phyloP scores from a whole-genome alignment of 148 eudicot species.

The Vaccinium vitisidaea region DNA sequence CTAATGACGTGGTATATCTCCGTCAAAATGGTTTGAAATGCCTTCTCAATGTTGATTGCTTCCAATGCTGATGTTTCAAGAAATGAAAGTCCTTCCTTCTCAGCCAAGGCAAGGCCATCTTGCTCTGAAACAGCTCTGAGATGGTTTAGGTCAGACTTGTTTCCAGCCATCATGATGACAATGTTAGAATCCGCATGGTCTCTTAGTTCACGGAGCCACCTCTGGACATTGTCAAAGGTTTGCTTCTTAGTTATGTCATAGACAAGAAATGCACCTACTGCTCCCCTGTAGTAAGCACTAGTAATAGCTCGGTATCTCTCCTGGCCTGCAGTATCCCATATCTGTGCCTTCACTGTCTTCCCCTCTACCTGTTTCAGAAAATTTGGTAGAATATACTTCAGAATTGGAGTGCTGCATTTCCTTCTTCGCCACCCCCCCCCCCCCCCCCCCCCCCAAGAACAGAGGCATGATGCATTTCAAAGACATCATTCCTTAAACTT shows the following conservation, averaged over 20 bases:
- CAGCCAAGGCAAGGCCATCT: slow-evolving; percentile 37
- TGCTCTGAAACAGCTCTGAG: slow-evolving; percentile 37
- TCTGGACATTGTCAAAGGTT: slow-evolving; percentile 40
- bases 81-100: slow-evolving; percentile 42
- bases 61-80: slow-evolving; percentile 48
- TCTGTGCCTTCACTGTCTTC: slow-evolving; percentile 44
- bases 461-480: neutral
- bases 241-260: slow-evolving; percentile 45
- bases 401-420: neutral
- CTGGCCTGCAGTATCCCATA: slow-evolving; percentile 51
- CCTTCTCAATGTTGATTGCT: slow-evolving; percentile 42
- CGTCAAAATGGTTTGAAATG: slow-evolving; percentile 39
- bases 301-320: slow-evolving; percentile 48
- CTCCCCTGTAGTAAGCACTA: slow-evolving; percentile 47
- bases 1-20: slow-evolving; percentile 42
- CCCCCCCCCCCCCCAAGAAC: neutral
- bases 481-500: neutral
- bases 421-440: too few species aligned
- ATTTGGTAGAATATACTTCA: neutral
- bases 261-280: slow-evolving; percentile 44
- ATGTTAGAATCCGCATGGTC: slow-evolving; percentile 50
- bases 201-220: slow-evolving; percentile 44
- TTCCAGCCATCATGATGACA: slow-evolving; percentile 48
- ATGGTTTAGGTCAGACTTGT: slow-evolving; percentile 46
- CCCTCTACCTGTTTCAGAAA: slow-evolving; percentile 35